A percentile compares a stretch with the other conserved stretches of the same genome.
These are phyloP conservation scores for Podaxis mareebaensis DNA, from an alignment of 768 basidiomycete species.

Conservation along the genomic window DNA sequence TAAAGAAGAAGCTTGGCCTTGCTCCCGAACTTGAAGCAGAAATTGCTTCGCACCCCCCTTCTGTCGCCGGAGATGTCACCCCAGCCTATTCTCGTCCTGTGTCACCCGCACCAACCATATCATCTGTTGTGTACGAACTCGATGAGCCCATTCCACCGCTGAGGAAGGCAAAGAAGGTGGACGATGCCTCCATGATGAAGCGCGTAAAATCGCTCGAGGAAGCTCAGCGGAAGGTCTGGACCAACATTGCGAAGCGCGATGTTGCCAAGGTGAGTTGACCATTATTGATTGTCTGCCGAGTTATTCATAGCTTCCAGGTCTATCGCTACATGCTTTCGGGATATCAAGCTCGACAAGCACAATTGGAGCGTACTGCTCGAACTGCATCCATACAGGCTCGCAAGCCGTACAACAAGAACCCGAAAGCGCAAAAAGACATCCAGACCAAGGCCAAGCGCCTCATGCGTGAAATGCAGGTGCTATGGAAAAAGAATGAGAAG, in stretches of 20 bases:
- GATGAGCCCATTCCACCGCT: slow-evolving; percentile 70
- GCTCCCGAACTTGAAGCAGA: slow-evolving; percentile 53
- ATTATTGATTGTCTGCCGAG: neutral
- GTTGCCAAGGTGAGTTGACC: slow-evolving; percentile 66
- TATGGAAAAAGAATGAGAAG: slow-evolving; percentile 98
- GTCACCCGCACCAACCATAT: slow-evolving; percentile 61
- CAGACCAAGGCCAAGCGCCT: slow-evolving; percentile 85
- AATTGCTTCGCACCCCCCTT: slow-evolving; percentile 52
- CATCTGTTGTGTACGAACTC: slow-evolving; percentile 69
- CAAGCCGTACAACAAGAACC: slow-evolving; percentile 69
- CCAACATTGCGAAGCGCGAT: slow-evolving; percentile 81
- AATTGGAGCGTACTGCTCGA: slow-evolving; percentile 75
- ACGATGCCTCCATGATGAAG: slow-evolving; percentile 70
- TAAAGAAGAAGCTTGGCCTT: slow-evolving; percentile 57
- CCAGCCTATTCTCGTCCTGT: slow-evolving; percentile 69
- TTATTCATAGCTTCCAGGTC: slow-evolving; percentile 46
- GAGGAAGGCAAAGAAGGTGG: slow-evolving; percentile 76
- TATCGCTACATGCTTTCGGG: slow-evolving; percentile 76
- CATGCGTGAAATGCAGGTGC: slow-evolving; percentile 95
- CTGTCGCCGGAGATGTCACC: slow-evolving; percentile 68
- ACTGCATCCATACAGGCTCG: slow-evolving; percentile 78
- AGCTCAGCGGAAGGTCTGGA: slow-evolving; percentile 87
- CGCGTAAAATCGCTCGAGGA: slow-evolving; percentile 80
- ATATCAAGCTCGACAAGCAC: slow-evolving; percentile 64
- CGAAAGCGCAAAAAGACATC: slow-evolving; percentile 78